A percentile compares a stretch with the other conserved stretches of the same genome.
Evolutionary conservation across 2,329 filamentous ascomycete genomes (phyloP).

Genomic region (Microdochium nivale): DNA sequence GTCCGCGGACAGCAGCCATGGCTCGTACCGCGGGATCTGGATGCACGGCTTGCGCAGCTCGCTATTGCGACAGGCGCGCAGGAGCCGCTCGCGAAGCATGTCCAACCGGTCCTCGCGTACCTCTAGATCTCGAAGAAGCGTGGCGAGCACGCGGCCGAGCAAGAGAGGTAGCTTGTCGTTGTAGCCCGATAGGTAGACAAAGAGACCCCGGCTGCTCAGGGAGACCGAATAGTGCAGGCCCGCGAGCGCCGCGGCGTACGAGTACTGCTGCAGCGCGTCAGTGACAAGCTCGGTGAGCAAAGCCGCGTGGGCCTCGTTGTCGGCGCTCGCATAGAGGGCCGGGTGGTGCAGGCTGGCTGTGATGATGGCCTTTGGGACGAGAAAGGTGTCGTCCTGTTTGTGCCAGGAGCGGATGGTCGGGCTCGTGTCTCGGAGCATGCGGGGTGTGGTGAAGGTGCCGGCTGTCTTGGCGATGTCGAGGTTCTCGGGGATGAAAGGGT

Average conservation of each 20-base stretch:
- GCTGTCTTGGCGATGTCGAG: slow-evolving; percentile 94
- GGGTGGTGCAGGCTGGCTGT: slow-evolving; percentile 74
- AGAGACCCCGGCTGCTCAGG: slow-evolving; percentile 63
- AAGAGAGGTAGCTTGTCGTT: slow-evolving; percentile 93
- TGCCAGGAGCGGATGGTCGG: slow-evolving; percentile 77
- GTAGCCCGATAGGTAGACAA: slow-evolving; percentile 77
- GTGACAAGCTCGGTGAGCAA: slow-evolving; percentile 80
- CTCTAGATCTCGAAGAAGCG: slow-evolving; percentile 68
- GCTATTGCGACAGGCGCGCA: slow-evolving; percentile 76
- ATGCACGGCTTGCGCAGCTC: slow-evolving; percentile 83
- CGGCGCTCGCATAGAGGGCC: slow-evolving; percentile 66
- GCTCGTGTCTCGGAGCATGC: slow-evolving; percentile 72
- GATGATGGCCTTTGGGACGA: slow-evolving; percentile 91
- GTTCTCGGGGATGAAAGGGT: slow-evolving; percentile 91
- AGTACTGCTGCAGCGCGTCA: slow-evolving; percentile 85
- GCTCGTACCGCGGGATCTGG: slow-evolving; percentile 75
- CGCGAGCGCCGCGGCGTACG: slow-evolving; percentile 90
- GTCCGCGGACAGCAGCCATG: slow-evolving; percentile 70
- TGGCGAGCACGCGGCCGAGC: slow-evolving; percentile 77
- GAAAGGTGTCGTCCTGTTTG: slow-evolving; percentile 98
- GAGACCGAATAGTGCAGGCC: slow-evolving; percentile 75
- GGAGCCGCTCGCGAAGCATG: slow-evolving; percentile 79
- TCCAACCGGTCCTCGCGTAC: slow-evolving; percentile 79
- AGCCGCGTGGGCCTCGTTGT: slow-evolving; percentile 67
- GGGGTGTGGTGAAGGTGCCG: slow-evolving; percentile 63